Percentiles rank a stretch among this genome's conserved stretches.
Evolutionary conservation across 352 stramenopile genomes (phyloP).

Genomic region (Pythium aristosporum): DNA sequence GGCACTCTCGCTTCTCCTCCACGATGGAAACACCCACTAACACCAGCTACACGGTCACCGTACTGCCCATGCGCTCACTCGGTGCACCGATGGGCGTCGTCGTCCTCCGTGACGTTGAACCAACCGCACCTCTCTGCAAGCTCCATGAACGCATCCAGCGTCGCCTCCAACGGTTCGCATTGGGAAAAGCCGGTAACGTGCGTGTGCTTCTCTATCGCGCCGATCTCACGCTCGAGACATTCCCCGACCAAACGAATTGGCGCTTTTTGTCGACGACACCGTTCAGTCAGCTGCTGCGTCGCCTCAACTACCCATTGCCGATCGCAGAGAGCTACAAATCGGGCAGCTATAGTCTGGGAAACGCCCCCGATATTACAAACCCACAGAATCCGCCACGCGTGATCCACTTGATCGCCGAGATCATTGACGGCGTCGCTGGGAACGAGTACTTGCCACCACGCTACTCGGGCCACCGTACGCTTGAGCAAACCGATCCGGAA

Average conservation of each 20-base stretch:
- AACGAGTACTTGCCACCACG: not conserved
- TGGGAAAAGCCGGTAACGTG: not conserved
- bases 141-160: not conserved
- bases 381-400: not conserved
- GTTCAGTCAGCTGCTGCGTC: not conserved
- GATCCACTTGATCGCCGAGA: conserved; percentile 1
- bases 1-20: no score
- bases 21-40: no score
- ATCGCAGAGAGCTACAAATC: not conserved
- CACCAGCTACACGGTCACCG: not conserved
- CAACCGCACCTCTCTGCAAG: not conserved
- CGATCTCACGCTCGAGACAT: not conserved
- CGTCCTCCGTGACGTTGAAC: not conserved
- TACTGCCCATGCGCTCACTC: conserved; percentile 5
- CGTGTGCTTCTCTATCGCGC: not conserved
- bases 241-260: not conserved
- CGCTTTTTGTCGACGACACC: not conserved
- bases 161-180: not conserved
- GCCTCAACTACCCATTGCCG: not conserved
- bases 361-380: not conserved
- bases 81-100: not conserved
- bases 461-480: not conserved
- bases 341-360: not conserved
- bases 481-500: not conserved
- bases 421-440: not conserved